Base-by-base conservation (phyloP, 1,284 basidiomycete species). In the Pseudozyma sp. region DNA sequence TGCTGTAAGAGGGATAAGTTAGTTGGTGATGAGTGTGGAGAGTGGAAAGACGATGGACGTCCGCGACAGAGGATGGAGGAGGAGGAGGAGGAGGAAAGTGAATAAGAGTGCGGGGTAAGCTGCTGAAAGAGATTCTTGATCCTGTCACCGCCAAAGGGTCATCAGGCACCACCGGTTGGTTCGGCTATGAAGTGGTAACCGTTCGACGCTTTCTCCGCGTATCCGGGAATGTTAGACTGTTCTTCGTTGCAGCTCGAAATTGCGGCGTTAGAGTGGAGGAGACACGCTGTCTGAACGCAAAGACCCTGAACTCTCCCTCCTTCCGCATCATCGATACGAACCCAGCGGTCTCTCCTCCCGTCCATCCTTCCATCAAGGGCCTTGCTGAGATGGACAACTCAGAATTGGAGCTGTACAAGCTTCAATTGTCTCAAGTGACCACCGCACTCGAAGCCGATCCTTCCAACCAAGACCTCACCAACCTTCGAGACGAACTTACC, bases 371-470 rank as follows among this genome's bases (percentile, higher is more conserved):
- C 19, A 29, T n/a, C 30, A 40, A 30, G 24, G 24, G 24, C 24
- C 24, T 24, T 24, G 24, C 24, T 24, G 45, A 8, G 35, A 66
- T 66, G 59, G 63, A 66, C 30, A 45, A 19, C 4, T 44, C 50
- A 16, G 67, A 66, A 42, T 42, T 68, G 10, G 70, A 68, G 34
- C 33, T 69, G 11, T 75, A 58, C 59, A 48, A 54, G 9, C 49
- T 56, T 1, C 69, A 80, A 54, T 91, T 97, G 48, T 90, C 91
- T 7, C 93, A 97, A 85, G 94, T 97, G 73, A 92, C 94, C 82
- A 86, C 90, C 63, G 93, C 94, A 30, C 90, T 99, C 57, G 87
- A 90, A 61, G 86, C 89, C 30, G 94, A 98, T 85, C 92, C 94
- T 5, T 86, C 88, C 74, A 97, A 96, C 84, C 85, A 87, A 61